Percentiles rank a stretch among this genome's conserved stretches.
These are phyloP conservation scores for Candida lessepsii DNA, from an alignment of 805 yeast genomes.

Conservation along the genomic window DNA sequence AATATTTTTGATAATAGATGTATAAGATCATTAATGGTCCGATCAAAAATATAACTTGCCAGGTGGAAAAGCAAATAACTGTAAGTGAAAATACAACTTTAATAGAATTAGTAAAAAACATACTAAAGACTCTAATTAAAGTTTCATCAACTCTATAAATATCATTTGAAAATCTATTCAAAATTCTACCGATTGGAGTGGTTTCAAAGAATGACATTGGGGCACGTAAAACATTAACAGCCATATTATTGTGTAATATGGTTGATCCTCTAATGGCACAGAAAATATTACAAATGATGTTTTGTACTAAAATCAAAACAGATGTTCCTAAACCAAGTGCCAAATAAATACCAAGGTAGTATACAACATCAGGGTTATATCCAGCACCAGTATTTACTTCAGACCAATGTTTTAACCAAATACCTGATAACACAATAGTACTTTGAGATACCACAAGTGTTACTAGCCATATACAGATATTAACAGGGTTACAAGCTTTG, in stretches of 20 bases:
- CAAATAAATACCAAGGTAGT: slow-evolving; percentile 74
- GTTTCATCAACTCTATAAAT: slow-evolving; percentile 84
- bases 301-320: slow-evolving; percentile 58
- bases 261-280: slow-evolving; percentile 84
- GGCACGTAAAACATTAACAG: slow-evolving; percentile 68
- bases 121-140: slow-evolving; percentile 65
- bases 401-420: slow-evolving; percentile 98
- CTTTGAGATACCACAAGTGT: slow-evolving; percentile 59
- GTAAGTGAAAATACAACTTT: slow-evolving; percentile 72
- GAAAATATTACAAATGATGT: slow-evolving; percentile 69
- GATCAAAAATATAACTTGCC: slow-evolving; percentile 75
- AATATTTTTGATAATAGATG: slow-evolving; percentile 71
- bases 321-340: slow-evolving; percentile 71
- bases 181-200: slow-evolving; percentile 89
- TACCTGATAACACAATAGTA: slow-evolving; percentile 64
- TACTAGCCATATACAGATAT: slow-evolving; percentile 56
- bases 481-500: slow-evolving; percentile 74
- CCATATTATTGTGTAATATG: slow-evolving; percentile 73
- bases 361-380: slow-evolving; percentile 67
- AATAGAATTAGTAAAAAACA: slow-evolving; percentile 59
- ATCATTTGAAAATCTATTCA: slow-evolving; percentile 90
- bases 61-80: slow-evolving; percentile 84
- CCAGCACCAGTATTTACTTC: slow-evolving; percentile 75
- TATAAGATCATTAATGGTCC: slow-evolving; percentile 68
- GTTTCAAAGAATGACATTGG: slow-evolving; percentile 97